These are phyloP conservation scores for Lotus japonicus DNA, from an alignment of 306 rosid species.

Conservation along the genomic window DNA sequence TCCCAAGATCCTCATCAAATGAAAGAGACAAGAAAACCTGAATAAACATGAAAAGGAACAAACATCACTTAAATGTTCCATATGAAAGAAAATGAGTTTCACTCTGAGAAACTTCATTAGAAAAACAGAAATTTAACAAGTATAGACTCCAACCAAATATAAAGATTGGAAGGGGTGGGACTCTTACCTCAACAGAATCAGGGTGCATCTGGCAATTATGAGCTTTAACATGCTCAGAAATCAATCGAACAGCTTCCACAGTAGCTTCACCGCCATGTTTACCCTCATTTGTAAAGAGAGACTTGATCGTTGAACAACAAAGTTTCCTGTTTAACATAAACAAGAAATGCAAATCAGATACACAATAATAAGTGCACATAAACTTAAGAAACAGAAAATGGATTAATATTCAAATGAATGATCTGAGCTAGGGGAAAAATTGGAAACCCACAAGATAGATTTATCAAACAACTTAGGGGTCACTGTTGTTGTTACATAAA, in stretches of 20 bases:
- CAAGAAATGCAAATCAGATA: constrained; percentile 3
- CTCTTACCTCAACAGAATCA: constrained; percentile 64
- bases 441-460: neutral
- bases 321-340: constrained; percentile 58
- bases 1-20: constrained; percentile 77
- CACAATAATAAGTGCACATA: neutral
- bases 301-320: constrained; percentile 66
- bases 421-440: constrained; percentile 11
- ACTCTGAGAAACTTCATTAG: neutral
- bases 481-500: neutral
- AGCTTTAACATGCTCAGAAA: constrained; percentile 75
- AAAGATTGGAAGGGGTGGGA: neutral
- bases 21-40: constrained; percentile 84
- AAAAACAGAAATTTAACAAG: neutral
- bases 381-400: neutral
- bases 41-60: constrained; percentile 21
- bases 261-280: constrained; percentile 91
- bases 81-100: neutral
- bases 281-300: constrained; percentile 75
- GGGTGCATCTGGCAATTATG: constrained; percentile 77
- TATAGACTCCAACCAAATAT: neutral
- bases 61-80: constrained; percentile 18
- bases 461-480: neutral
- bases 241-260: constrained; percentile 81
- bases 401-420: neutral